These are phyloP conservation scores for Aeschynomene evenia DNA, from an alignment of 306 rosid genomes.

Conservation along the genomic window DNA sequence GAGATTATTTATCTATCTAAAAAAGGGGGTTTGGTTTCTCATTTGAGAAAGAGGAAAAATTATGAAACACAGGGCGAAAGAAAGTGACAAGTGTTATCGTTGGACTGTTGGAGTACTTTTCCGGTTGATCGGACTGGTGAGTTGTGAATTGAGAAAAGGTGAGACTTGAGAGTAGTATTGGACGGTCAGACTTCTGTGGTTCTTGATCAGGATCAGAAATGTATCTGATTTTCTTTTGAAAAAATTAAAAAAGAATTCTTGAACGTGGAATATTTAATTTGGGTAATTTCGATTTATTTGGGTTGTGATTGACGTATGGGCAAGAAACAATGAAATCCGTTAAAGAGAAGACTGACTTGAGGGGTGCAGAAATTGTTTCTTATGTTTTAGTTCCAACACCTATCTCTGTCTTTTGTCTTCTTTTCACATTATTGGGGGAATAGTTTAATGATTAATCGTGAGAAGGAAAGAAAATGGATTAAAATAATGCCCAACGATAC, in stretches of 20 bases:
- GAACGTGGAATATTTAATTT: background rate
- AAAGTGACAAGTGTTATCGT: background rate
- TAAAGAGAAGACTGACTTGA: background rate
- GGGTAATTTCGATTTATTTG: background rate
- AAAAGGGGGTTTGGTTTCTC: slow-evolving; percentile 12
- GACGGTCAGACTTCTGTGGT: background rate
- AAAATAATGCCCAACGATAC: no score
- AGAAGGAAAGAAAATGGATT: background rate
- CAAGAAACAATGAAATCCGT: background rate
- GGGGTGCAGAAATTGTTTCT: background rate
- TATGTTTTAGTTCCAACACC: slow-evolving; percentile 19
- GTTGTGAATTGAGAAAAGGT: background rate
- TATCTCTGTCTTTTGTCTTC: background rate
- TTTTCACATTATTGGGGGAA: slow-evolving; percentile 5
- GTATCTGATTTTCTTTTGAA: background rate
- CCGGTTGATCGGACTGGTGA: background rate
- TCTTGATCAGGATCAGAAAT: slow-evolving; percentile 5
- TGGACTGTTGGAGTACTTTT: background rate
- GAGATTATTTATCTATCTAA: background rate
- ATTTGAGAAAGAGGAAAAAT: background rate
- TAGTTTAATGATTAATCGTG: background rate
- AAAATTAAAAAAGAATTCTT: no score
- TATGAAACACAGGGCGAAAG: background rate
- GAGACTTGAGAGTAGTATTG: background rate
- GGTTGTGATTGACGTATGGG: slow-evolving; percentile 6